Evolutionary conservation across 1,284 basidiomycete species (phyloP), one percentile per base, ranked within the genome.

Genomic region (Cutaneotrichosporon sp.): DNA sequence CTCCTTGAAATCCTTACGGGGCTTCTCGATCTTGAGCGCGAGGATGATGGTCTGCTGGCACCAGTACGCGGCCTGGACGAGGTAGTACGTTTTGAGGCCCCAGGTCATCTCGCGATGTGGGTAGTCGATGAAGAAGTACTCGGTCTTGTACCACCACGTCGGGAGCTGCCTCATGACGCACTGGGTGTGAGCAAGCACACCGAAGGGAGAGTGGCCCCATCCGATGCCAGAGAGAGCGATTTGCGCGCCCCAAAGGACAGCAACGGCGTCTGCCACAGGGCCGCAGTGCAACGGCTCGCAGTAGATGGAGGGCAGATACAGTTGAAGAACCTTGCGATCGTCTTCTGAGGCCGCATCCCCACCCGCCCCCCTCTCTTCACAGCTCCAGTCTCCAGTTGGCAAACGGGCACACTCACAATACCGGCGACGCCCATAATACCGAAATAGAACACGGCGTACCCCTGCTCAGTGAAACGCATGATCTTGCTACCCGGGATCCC

Each of bases 21-120:
- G 93, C 70, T 94, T 96, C 73, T 97, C 93, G 16, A 97, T 81
- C 33, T 84, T 79, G 12, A 94, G 79, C 2, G 88, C 77, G 32
- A 97, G 81, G 12, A 98, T 86, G 29, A 97, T 76, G 54, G 94
- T 82, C 72, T 98, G 92, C 68, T 98, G 93, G 48, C 84, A 81
- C 94, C 94, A 98, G 72, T 97, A 97, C 2, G 90, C 80, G 43
- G 83, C 80, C 70, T 91, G 88, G 75, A 88, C 82, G 51, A 98
- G 82, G 71, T 98, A 98, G 78, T 97, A 97, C 31, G 81, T 75
- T 76, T 98, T 98, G 60, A 97, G 78, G 58, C 84, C 81, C 2
- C 84, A 82, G 33, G 82, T 83, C 88, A 98, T 90, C 54, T 88
- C 82, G 84, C 85, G 88, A 67, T 90, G 84, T 25, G 91, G 91